Conservation (phyloP, 2,329 filamentous ascomycete genomes). For the Magnaporthiopsis incrustans region DNA sequence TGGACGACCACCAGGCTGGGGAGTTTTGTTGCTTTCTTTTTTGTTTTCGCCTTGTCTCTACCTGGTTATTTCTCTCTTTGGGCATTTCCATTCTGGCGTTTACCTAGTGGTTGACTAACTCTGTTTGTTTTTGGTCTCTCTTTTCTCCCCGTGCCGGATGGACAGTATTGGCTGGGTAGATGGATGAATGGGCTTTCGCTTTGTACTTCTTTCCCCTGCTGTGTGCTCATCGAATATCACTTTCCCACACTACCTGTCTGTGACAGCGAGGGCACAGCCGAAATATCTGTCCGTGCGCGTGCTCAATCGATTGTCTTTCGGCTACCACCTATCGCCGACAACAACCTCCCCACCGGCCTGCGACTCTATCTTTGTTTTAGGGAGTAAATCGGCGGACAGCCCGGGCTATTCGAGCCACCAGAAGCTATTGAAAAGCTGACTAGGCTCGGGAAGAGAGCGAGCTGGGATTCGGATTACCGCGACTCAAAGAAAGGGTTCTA, state of each 20-base stretch:
- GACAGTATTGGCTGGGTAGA: neutral
- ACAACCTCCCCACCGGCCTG: too few species aligned
- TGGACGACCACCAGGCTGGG: neutral
- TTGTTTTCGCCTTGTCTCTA: neutral
- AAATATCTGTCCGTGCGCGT: neutral
- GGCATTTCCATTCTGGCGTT: neutral
- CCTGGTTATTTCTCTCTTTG: neutral
- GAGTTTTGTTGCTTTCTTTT: neutral
- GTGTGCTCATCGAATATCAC: neutral
- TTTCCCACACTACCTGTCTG: neutral
- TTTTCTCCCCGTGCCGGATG: neutral
- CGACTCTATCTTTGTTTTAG: too few species aligned
- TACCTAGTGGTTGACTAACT: neutral
- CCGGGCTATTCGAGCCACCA: too few species aligned
- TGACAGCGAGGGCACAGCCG: neutral
- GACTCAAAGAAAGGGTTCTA: neutral
- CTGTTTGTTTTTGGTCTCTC: neutral
- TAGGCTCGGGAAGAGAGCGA: neutral
- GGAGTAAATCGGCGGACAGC: too few species aligned
- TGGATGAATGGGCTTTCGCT: neutral
- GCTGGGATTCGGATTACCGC: neutral
- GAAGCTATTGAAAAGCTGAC: too few species aligned
- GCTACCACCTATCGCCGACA: too few species aligned
- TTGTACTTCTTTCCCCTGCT: neutral
- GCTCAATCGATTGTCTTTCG: neutral